Conservation (phyloP, 305 asterid species). For the Fraxinus sp. region DNA sequence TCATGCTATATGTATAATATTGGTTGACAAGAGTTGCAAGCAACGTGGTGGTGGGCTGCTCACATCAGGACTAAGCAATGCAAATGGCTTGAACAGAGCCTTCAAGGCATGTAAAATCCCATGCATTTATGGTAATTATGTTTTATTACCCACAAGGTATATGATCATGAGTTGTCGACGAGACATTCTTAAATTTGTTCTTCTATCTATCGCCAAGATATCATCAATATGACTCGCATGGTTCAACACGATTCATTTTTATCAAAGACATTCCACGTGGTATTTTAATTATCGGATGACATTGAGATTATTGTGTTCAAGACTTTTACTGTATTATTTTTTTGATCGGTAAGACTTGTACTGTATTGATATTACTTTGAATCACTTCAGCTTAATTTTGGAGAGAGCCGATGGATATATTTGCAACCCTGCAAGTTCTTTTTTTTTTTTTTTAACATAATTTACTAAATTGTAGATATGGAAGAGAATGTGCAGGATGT, state of each 20-base stretch:
- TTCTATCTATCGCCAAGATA: too few species aligned
- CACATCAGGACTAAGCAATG: conserved; percentile 93
- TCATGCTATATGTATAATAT: too few species aligned
- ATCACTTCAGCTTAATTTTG: not conserved
- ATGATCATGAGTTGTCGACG: not conserved
- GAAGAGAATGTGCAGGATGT: conserved; percentile 68
- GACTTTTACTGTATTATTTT: too few species aligned
- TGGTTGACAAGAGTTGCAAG: conserved; percentile 58
- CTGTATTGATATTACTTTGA: too few species aligned
- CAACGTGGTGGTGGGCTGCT: conserved; percentile 99
- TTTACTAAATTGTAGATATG: conserved; percentile 51
- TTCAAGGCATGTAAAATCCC: conserved; percentile 47
- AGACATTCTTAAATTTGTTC: not conserved
- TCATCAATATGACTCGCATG: not conserved
- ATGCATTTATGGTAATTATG: not conserved
- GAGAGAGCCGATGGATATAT: too few species aligned
- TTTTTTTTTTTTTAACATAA: too few species aligned
- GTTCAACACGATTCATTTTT: not conserved
- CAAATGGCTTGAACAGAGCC: conserved; percentile 93
- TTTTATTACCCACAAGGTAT: not conserved
- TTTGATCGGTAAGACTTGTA: too few species aligned
- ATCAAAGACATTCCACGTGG: not conserved
- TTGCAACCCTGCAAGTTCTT: not conserved
- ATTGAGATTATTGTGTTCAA: too few species aligned
- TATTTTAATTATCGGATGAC: not conserved